Base-by-base conservation (phyloP, 352 stramenopile species). In the Phytophthora nicotianae region DNA sequence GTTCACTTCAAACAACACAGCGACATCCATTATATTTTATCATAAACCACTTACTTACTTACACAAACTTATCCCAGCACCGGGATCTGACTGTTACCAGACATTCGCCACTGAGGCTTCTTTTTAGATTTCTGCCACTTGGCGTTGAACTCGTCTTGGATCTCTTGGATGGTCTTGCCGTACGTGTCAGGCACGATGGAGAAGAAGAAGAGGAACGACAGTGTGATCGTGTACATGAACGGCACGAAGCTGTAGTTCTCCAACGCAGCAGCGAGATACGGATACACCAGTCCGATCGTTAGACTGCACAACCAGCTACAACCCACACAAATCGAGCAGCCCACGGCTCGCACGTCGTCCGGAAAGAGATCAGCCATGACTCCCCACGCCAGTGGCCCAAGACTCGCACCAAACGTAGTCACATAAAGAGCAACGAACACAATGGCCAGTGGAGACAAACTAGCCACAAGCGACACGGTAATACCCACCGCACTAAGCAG, bases 151-250 rank as follows among this genome's bases (percentile, higher is more conserved):
- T 72, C 68, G 32, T 62, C 60, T 26, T 86, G 79, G 51, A 91
- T 91, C 42, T 85, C 76, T 19, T 88, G 67, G 24, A 68, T 81
- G 8, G 83, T 88, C 35, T 87, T 88, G 16, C 73, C 70, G n/a
- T 66, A 76, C 9, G 83, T 91, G 58, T 91, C 82, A 4, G 79
- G 82, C 13, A 91, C 56, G 27, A 66, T 56, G 10, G 54, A 62
- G 48, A 62, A 75, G n/a, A 78, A 62, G 55, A 82, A 88, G 16
- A 72, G 6, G 45, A 72, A 75, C 50, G 77, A 79, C 21, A 86
- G 2, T 16, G 64, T 69, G 35, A 90, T 59, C 4, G 66, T 77
- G 13, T 56, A 65, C 50, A 91, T 71, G 71, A 88, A 87, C 7
- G 76, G 72, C 52, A 87, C 21, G 27, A 88, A 86, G 10, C 64